Evolutionary conservation across 495 filamentous ascomycete species (phyloP).

Genomic region (Copromyces sp.): DNA sequence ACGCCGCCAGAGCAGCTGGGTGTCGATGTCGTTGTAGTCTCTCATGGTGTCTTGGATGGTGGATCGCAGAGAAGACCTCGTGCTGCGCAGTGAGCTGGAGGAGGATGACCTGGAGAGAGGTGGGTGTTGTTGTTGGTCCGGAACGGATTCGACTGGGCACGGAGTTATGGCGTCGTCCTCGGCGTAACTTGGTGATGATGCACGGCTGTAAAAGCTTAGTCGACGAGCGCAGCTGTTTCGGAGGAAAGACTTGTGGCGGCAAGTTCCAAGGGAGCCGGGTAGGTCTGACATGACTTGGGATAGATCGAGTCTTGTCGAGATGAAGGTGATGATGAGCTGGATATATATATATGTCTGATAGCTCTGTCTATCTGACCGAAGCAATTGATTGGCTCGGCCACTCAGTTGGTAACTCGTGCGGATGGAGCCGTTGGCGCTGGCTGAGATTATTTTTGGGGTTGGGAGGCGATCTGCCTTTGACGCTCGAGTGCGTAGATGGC

Average conservation of each 20-base stretch:
- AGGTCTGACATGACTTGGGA: background rate
- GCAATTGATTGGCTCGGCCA: background rate
- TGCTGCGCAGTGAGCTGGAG: background rate
- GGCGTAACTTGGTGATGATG: slow-evolving; percentile 8
- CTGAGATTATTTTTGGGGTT: background rate
- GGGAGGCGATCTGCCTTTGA: background rate
- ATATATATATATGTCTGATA: background rate
- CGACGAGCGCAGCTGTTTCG: background rate
- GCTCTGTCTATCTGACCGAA: background rate
- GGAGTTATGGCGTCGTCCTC: slow-evolving; percentile 19
- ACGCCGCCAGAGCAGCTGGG: slow-evolving; percentile 31
- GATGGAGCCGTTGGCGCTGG: background rate
- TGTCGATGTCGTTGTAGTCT: slow-evolving; percentile 15
- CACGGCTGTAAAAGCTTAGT: background rate
- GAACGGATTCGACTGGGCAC: slow-evolving; percentile 2
- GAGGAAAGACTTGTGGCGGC: background rate
- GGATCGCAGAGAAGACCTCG: background rate
- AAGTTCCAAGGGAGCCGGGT: background rate
- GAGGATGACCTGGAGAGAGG: background rate
- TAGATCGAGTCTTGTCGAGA: background rate
- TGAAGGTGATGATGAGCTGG: background rate
- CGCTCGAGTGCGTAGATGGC: background rate
- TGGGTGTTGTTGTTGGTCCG: background rate
- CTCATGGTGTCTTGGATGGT: background rate
- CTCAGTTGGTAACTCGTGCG: background rate